Percentiles rank a stretch among this genome's conserved stretches.
These are phyloP conservation scores for Pisolithus tinctorius DNA, from an alignment of 768 basidiomycete species.

Conservation along the genomic window DNA sequence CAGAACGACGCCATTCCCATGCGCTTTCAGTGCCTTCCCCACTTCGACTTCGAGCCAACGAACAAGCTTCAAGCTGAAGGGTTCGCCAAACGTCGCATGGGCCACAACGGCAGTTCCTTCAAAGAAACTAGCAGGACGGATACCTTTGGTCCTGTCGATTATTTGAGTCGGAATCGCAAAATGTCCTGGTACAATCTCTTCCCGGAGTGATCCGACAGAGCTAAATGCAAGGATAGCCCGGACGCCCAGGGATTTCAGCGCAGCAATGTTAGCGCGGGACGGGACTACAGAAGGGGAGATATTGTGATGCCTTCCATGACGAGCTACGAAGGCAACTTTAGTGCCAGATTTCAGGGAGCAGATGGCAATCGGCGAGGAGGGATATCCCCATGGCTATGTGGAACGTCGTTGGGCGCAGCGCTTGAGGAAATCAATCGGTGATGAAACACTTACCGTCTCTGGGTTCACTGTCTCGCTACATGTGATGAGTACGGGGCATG, in stretches of 20 bases:
- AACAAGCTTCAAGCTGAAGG: constrained; percentile 64
- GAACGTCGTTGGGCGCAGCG: background rate
- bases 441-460: constrained; percentile 54
- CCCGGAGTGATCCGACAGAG: constrained; percentile 90
- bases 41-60: constrained; percentile 63
- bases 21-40: constrained; percentile 49
- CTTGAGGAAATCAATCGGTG: background rate
- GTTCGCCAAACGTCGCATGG: constrained; percentile 92
- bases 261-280: constrained; percentile 88
- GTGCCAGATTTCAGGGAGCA: constrained; percentile 77
- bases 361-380: constrained; percentile 90
- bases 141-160: constrained; percentile 94
- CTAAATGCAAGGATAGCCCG: constrained; percentile 89
- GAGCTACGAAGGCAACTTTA: constrained; percentile 82
- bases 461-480: constrained; percentile 68
- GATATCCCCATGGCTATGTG: constrained; percentile 84
- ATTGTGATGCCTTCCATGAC: constrained; percentile 80
- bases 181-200: constrained; percentile 87
- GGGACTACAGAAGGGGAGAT: constrained; percentile 80
- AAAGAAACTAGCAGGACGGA: constrained; percentile 87
- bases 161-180: constrained; percentile 87
- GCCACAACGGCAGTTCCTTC: constrained; percentile 76
- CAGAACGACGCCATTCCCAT: constrained; percentile 57
- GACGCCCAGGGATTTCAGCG: constrained; percentile 87
- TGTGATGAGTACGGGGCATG: background rate